A percentile compares a stretch with the other conserved stretches of the same genome.
Evolutionary conservation across 495 filamentous ascomycete genomes (phyloP).

Genomic region (Penicillium coffeae): DNA sequence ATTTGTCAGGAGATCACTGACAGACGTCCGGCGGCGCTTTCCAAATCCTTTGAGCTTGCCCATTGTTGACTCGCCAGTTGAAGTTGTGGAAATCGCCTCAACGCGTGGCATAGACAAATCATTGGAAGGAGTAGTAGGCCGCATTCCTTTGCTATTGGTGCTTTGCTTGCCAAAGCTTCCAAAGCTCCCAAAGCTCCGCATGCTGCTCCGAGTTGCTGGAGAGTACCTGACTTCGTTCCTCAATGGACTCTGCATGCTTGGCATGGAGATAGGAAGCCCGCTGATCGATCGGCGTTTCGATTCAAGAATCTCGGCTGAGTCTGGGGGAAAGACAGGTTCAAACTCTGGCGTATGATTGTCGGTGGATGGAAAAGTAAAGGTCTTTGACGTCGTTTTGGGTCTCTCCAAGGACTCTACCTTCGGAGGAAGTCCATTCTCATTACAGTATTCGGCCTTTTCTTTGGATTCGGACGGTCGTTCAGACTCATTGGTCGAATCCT

Average conservation of each 20-base stretch:
- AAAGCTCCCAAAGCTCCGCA: slow-evolving; percentile 28
- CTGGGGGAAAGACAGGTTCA: neutral
- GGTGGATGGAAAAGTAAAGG: neutral
- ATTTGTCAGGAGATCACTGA: slow-evolving; percentile 21
- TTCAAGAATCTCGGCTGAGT: slow-evolving; percentile 19
- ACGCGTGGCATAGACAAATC: slow-evolving; percentile 14
- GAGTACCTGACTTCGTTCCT: slow-evolving; percentile 28
- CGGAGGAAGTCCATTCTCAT: no score
- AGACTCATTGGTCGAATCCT: neutral
- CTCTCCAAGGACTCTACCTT: neutral
- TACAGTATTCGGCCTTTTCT: no score
- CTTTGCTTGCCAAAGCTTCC: slow-evolving; percentile 22
- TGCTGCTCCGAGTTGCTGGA: slow-evolving; percentile 23
- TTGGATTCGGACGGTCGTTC: no score
- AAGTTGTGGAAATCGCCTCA: slow-evolving; percentile 3
- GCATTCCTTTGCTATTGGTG: slow-evolving; percentile 20
- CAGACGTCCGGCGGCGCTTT: slow-evolving; percentile 28
- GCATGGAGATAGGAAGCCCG: slow-evolving; percentile 16
- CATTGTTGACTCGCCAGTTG: slow-evolving; percentile 20
- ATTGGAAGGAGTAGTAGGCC: slow-evolving; percentile 21
- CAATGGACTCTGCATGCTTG: slow-evolving; percentile 23
- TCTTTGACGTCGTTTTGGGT: neutral
- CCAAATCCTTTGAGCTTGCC: slow-evolving; percentile 31
- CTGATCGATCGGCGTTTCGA: slow-evolving; percentile 21
- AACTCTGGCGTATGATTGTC: slow-evolving; percentile 1